A percentile compares a stretch with the other conserved stretches of the same genome.
Evolutionary conservation across 2,329 filamentous ascomycete genomes (phyloP).

Genomic region (Chaetothyriales sp.): DNA sequence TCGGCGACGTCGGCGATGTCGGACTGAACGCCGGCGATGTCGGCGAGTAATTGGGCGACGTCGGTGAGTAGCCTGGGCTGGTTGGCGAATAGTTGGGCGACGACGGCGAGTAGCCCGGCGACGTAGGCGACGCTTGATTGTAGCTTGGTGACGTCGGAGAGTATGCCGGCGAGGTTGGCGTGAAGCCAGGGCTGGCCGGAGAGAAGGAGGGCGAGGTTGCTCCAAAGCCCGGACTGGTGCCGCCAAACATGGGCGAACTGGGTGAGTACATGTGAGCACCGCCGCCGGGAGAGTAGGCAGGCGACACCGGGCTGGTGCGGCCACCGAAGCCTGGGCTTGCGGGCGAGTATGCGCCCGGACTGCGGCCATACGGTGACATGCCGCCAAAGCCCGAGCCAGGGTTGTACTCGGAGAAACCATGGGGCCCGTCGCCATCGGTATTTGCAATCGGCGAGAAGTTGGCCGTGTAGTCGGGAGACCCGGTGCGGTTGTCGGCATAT

Average conservation of each 20-base stretch:
- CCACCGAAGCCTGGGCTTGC: slow-evolving; percentile 73
- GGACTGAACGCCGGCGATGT: slow-evolving; percentile 51
- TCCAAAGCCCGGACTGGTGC: slow-evolving; percentile 41
- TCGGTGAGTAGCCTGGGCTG: slow-evolving; percentile 33
- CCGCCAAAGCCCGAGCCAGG: slow-evolving; percentile 51
- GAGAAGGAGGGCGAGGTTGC: slow-evolving; percentile 41
- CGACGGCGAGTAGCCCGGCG: slow-evolving; percentile 50
- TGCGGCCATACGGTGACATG: slow-evolving; percentile 57
- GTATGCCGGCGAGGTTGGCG: slow-evolving; percentile 60
- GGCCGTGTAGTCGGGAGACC: slow-evolving; percentile 49
- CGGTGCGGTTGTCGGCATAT: slow-evolving; percentile 47
- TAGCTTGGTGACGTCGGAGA: slow-evolving; percentile 56
- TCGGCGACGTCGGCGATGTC: slow-evolving; percentile 54
- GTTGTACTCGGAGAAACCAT: slow-evolving; percentile 52
- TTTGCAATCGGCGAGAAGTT: slow-evolving; percentile 62
- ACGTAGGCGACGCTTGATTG: slow-evolving; percentile 49
- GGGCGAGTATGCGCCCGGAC: slow-evolving; percentile 49
- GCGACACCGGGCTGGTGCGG: slow-evolving; percentile 53
- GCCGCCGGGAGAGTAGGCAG: slow-evolving; percentile 43
- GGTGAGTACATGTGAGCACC: slow-evolving; percentile 52
- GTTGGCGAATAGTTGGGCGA: slow-evolving; percentile 47
- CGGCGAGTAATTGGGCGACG: slow-evolving; percentile 45
- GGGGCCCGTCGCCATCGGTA: slow-evolving; percentile 47
- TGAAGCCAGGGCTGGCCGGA: slow-evolving; percentile 43
- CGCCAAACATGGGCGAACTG: slow-evolving; percentile 53